Conservation (phyloP, 106 monocot species). For the Dactylorhiza incarnata region DNA sequence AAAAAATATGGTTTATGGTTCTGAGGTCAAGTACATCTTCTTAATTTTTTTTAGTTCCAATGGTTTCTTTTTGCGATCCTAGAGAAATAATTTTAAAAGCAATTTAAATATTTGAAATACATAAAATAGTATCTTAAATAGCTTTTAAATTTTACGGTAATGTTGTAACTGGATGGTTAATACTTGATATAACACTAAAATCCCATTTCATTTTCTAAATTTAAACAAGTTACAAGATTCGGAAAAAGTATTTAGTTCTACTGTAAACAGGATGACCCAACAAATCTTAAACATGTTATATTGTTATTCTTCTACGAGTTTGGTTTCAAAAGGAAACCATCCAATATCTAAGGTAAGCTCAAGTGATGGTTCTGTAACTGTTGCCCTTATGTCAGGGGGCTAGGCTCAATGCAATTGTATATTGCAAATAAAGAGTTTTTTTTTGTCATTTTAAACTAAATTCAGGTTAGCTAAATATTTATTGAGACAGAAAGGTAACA, state of each 20-base stretch:
- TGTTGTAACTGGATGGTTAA: background rate
- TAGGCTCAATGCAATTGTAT: background rate
- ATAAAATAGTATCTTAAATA: background rate
- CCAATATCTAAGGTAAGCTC: background rate
- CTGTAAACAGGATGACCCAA: background rate
- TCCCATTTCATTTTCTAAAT: background rate
- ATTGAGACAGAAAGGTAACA: background rate
- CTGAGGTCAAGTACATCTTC: background rate
- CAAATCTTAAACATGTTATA: background rate
- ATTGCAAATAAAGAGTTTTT: background rate
- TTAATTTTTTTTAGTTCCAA: background rate
- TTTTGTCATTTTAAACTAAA: background rate
- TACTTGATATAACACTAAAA: background rate
- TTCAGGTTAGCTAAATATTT: background rate
- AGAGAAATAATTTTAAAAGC: background rate
- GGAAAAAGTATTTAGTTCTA: background rate
- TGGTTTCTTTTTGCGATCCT: background rate
- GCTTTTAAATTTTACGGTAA: background rate
- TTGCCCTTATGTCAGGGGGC: background rate
- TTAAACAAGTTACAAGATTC: background rate
- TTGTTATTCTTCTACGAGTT: background rate
- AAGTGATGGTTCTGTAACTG: background rate
- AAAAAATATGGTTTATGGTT: background rate
- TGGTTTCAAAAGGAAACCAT: background rate
- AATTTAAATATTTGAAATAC: background rate